phyloP scores from a whole-genome alignment of 2,329 filamentous ascomycete species.

The Intubia oerlemansii region DNA sequence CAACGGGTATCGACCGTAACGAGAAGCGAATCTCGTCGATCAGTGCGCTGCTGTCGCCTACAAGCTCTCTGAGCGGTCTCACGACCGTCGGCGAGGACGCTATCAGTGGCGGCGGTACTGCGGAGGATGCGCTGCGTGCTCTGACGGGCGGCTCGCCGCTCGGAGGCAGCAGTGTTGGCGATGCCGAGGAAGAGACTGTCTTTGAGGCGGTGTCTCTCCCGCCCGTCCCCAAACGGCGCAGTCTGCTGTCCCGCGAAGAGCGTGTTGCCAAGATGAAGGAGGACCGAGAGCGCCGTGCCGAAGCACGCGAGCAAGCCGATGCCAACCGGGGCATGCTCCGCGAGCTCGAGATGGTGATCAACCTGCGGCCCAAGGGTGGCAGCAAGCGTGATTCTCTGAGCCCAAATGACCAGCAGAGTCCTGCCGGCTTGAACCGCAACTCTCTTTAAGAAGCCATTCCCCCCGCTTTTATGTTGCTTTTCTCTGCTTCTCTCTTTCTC shows the following conservation, averaged over 20 bases:
- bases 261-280: slow-evolving; percentile 74
- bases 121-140: slow-evolving; percentile 46
- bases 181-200: slow-evolving; percentile 51
- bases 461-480: neutral
- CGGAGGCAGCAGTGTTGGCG: slow-evolving; percentile 16
- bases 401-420: neutral
- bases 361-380: slow-evolving; percentile 13
- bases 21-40: slow-evolving; percentile 47
- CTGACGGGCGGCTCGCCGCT: slow-evolving; percentile 41
- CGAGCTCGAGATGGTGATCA: slow-evolving; percentile 81
- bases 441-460: slow-evolving; percentile 2
- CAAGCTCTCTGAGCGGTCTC: slow-evolving; percentile 44
- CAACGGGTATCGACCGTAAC: slow-evolving; percentile 63
- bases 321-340: slow-evolving; percentile 77
- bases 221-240: slow-evolving; percentile 34
- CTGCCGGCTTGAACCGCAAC: neutral
- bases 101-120: slow-evolving; percentile 11
- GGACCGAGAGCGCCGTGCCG: slow-evolving; percentile 55
- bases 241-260: slow-evolving; percentile 62
- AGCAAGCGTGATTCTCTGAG: no score
- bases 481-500: neutral
- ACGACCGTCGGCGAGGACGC: slow-evolving; percentile 33
- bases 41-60: slow-evolving; percentile 35
- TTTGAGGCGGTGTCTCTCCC: slow-evolving; percentile 80
- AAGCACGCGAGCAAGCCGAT: slow-evolving; percentile 52